Base-by-base conservation (phyloP, 805 yeast species). In the Spathaspora sp. region DNA sequence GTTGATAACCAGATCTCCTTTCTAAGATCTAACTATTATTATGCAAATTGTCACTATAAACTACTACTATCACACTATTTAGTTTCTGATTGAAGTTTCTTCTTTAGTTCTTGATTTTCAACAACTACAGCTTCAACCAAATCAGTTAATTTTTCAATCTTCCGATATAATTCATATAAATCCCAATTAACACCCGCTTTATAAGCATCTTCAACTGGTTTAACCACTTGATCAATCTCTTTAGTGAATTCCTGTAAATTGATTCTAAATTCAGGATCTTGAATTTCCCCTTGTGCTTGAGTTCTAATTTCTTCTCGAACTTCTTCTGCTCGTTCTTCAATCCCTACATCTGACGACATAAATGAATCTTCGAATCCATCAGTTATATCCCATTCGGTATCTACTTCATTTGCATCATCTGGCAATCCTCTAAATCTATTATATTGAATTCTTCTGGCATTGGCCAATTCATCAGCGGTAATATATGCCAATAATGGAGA, bases 361-460 rank as follows among this genome's bases (percentile, higher is more conserved):
- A 64, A 71, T 2, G 61, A 63, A 29, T 69, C 75, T 28, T 66
- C 66, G 55, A 65, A 89, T 0, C 96, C 96, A 66, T 89, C 96
- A 7, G 86, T 79, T 57, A 89, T 73, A 56, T 87, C 89, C 96
- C 96, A 89, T 60, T 86, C 92, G 7, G 85, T 78, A 60, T 89
- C 89, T 18, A 72, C 59, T 61, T 87, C 93, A 63, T 87, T 88
- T 18, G 90, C 88, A 66, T 89, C 97, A 64, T 89, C 96, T 0
- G 87, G 72, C 17, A 81, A 66, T 1, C 82, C 80, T 56, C 76
- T 78, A 51, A 77, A 68, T 55, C 96, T 74, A 66, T 89, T 89
- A 66, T 86, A 89, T 49, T 75, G 77, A 18, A 89, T 83, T 59
- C 94, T 72, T 58, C 82, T 79, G 1, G 96, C 94, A 32, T 73